Conservation (phyloP, 2,329 filamentous ascomycete species). For the Pseudocercospora cruenta region DNA sequence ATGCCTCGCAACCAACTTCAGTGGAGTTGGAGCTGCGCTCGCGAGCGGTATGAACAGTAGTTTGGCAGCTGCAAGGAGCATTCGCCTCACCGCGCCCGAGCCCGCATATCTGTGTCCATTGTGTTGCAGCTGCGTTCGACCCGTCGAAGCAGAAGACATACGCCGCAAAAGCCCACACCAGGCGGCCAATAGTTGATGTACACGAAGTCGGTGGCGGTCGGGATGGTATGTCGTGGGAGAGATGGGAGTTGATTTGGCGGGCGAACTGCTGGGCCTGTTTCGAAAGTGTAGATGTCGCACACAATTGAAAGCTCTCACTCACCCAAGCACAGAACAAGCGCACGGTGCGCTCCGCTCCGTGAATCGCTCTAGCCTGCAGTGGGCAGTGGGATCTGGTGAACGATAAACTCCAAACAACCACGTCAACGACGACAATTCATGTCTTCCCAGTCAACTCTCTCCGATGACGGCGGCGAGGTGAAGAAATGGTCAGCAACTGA, state of each 20-base stretch:
- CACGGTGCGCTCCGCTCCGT: not conserved
- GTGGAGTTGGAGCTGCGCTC: constrained; percentile 22
- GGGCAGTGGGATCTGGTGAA: not conserved
- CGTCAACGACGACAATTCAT: not conserved
- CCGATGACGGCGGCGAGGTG: not conserved
- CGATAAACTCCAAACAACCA: not conserved
- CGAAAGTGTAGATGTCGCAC: not conserved
- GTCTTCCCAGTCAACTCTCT: not conserved
- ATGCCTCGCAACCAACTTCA: constrained; percentile 14
- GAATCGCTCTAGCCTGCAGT: not conserved
- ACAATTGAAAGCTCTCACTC: not conserved
- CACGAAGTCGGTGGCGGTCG: constrained; percentile 4
- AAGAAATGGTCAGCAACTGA: not conserved
- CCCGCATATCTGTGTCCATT: not conserved
- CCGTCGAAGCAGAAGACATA: constrained; percentile 9
- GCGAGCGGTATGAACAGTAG: constrained; percentile 28
- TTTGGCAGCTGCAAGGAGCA: constrained; percentile 26
- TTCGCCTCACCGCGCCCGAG: constrained; percentile 22
- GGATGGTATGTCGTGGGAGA: not conserved
- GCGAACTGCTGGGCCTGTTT: not conserved
- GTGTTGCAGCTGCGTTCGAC: constrained; percentile 5
- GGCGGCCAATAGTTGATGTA: constrained; percentile 5
- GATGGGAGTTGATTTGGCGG: not conserved
- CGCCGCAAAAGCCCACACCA: not conserved
- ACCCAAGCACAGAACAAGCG: not conserved